Evolutionary conservation across 140 eudicot genomes (phyloP).

Genomic region (Ambrosia hybrid): DNA sequence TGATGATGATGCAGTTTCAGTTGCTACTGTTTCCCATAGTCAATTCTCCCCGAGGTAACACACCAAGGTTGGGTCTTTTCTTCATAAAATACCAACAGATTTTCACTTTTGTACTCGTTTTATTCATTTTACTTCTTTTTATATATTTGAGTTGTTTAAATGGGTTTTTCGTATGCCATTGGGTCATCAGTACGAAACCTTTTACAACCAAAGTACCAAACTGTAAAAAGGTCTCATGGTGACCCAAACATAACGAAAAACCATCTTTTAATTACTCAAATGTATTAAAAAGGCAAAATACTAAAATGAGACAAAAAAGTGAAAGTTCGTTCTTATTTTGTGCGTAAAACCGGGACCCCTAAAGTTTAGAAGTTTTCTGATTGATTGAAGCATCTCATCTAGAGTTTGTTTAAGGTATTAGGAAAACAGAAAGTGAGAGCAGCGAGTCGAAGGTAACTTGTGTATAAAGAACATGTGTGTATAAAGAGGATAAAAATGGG

Average conservation of each 20-base stretch:
- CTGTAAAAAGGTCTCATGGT: too few species aligned
- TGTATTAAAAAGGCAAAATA: not conserved
- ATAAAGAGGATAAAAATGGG: conserved; percentile 20
- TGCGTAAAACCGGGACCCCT: not conserved
- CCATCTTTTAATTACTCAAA: not conserved
- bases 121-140: not conserved
- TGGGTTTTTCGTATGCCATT: not conserved
- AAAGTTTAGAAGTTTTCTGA: not conserved
- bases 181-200: not conserved
- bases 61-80: not conserved
- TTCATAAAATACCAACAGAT: not conserved
- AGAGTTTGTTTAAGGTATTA: not conserved
- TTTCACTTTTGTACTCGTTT: not conserved
- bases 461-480: not conserved
- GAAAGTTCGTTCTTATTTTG: conserved; percentile 3
- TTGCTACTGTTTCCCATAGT: conserved; percentile 64
- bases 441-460: conserved; percentile 13
- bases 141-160: not conserved
- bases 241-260: not conserved
- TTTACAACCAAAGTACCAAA: not conserved
- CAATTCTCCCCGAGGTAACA: conserved; percentile 54
- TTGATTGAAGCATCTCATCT: conserved; percentile 1
- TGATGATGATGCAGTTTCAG: conserved; percentile 37
- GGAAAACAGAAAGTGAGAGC: not conserved
- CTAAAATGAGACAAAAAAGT: not conserved